Evolutionary conservation across 805 yeast species (phyloP), one percentile per base, ranked within the genome.

Genomic region (Ogataea haglerorum): DNA sequence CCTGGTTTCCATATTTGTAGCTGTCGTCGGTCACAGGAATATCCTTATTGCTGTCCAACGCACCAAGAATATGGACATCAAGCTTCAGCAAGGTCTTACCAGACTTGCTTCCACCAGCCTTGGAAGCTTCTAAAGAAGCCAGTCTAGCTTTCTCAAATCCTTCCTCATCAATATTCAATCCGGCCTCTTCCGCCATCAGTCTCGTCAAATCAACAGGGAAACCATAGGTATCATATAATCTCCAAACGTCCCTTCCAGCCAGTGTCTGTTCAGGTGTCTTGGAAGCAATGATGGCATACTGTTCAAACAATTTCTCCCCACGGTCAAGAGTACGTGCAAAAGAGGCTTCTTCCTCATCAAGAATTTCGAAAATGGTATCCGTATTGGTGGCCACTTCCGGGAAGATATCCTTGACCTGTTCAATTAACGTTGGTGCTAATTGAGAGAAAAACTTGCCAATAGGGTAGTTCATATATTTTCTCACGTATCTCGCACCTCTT

Each of bases 131-230:
- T 62, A 84, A 79, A 9, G 96, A 85, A 53, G 82, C 95, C 49
- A 78, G 76, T 62, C 82, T 86, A 35, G 99, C 98, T 53, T 78
- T 78, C 66, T 90, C 97, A 59, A 93, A 93, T 25, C 87, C 98
- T 36, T 72, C 81, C 62, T 89, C 95, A 63, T 93, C 97, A 49
- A 93, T 91, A 56, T 80, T 82, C 55, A 93, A 76, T 14, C 95
- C 95, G 45, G 93, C 87, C 68, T 93, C 99, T 67, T 91, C 98
- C 33, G 99, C 99, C 99, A 93, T 93, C 61, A 93, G 76, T 63
- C 96, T 81, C 22, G 99, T 93, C 61, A 93, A 77, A 68, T 93
- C 99, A 42, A 89, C 97, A 27, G 99, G 99, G 85, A 93, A 93
- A 44, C 99, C 99, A 60, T 91, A 93, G 10, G 99, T 93, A 58